Conservation (phyloP, 164 flowering plant species). For the Hamamelis virginiana region DNA sequence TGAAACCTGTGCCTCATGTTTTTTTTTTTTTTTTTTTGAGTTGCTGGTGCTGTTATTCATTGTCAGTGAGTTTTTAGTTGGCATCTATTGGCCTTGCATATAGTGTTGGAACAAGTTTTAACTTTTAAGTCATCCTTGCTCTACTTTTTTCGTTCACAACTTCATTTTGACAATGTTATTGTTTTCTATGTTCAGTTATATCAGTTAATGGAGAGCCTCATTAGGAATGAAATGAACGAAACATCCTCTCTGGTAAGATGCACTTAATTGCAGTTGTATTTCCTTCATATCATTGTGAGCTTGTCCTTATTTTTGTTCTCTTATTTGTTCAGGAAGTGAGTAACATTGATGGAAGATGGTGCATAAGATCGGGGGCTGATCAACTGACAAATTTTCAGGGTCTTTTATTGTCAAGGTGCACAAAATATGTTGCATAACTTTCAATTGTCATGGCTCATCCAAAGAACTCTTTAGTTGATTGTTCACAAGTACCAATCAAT, state of each 20-base stretch:
- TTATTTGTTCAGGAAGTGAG: constrained; percentile 59
- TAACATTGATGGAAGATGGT: constrained; percentile 83
- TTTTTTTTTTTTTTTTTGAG: not conserved
- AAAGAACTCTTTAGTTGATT: not conserved
- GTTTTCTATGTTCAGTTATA: constrained; percentile 49
- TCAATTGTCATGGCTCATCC: not conserved
- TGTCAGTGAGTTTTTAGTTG: not conserved
- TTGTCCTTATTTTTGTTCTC: constrained; percentile 6
- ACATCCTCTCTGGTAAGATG: constrained; percentile 57
- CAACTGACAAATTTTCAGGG: constrained; percentile 51
- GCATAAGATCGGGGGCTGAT: constrained; percentile 52
- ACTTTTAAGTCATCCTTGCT: not conserved
- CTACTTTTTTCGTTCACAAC: not conserved
- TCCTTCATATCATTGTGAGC: constrained; percentile 9
- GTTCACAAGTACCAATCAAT: not conserved
- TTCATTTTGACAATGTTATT: not conserved
- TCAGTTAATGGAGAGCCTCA: constrained; percentile 69
- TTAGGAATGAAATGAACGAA: constrained; percentile 50
- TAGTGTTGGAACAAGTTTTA: not conserved
- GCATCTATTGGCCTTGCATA: too few species aligned
- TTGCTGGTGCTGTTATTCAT: not conserved
- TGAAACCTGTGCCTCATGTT: not conserved
- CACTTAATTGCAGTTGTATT: constrained; percentile 9
- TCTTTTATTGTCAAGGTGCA: constrained; percentile 76
- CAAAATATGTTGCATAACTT: not conserved